Evolutionary conservation across 129 eudicot species (phyloP), one percentile per base, ranked within the genome.

Genomic region (Gnaphalium uliginosum): DNA sequence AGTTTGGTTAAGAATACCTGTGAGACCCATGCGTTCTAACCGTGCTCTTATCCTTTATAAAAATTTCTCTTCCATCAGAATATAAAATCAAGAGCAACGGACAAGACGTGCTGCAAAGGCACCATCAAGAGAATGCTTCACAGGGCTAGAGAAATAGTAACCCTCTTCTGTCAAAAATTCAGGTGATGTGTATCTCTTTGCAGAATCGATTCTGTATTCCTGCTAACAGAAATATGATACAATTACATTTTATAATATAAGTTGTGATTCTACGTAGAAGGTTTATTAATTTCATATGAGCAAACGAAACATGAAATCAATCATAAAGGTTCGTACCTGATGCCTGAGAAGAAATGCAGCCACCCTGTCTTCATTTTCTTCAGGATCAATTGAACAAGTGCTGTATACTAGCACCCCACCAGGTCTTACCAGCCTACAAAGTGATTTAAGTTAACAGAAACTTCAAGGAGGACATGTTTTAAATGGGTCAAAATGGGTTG

Each of bases 101-200:
- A 86, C 54, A 69, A 93, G 96, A 35, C 98, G 96, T 72, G 98
- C 96, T 76, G 96, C 98, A 86, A 93, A 90, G 50, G 98, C 98
- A 80, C 98, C 98, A 76, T 93, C 98, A 48, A 90, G 83, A 62
- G 89, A 82, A 83, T 88, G 92, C 11, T 85, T 88, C 68, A 93
- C 91, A 13, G 98, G 98, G 83, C 79, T 88, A 48, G 91, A 90
- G 65, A 76, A 74, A 78, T 81, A 93, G 76, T 86, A 93, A 53
- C 96, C 96, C 23, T 75, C 59, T 46, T 79, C 80, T 8, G 88
- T 88, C 19, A 87, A 79, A 84, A 93, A 93, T 48, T 81, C 83
- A 24, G 79, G 39, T 0, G 96, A 82, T 11, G 87, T 85, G 37
- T 85, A 93, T 83, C 77, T 83, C 64, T 86, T 83, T 50, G 75